phyloP scores from a whole-genome alignment of 1,284 basidiomycete species.

The Pterulicium gracile region DNA sequence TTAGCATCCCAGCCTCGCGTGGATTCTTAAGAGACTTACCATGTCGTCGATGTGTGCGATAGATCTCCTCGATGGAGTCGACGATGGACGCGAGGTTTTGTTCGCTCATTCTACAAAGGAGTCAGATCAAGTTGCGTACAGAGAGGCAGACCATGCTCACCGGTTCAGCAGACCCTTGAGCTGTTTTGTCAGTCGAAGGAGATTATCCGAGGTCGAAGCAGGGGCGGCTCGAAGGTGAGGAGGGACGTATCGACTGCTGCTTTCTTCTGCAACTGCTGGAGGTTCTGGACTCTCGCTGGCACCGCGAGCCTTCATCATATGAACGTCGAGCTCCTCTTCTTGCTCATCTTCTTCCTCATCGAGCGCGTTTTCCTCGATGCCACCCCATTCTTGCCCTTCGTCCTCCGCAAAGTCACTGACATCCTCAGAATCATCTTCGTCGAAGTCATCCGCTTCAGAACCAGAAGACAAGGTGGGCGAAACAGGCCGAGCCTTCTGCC shows the following conservation, averaged over 20 bases:
- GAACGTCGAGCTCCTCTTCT: conserved; percentile 8
- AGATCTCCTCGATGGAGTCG: conserved; percentile 68
- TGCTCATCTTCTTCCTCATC: conserved; percentile 17
- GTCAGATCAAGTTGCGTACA: conserved; percentile 11
- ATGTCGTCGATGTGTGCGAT: conserved; percentile 71
- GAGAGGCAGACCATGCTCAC: no score
- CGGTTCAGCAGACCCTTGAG: conserved; percentile 86
- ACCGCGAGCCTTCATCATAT: neutral
- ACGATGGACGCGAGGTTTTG: conserved; percentile 82
- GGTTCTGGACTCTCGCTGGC: conserved; percentile 10
- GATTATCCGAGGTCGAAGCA: conserved; percentile 24
- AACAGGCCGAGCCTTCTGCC: conserved; percentile 5
- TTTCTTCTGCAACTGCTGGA: conserved; percentile 9
- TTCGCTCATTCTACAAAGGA: conserved; percentile 66
- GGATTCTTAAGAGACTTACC: conserved; percentile 43
- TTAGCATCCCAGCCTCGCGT: neutral
- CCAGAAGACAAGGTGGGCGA: conserved; percentile 24
- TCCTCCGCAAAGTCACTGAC: conserved; percentile 14
- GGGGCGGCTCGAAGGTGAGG: conserved; percentile 47
- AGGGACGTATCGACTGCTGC: conserved; percentile 44
- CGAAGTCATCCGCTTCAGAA: conserved; percentile 20
- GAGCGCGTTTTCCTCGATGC: conserved; percentile 13
- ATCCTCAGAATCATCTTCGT: conserved; percentile 9
- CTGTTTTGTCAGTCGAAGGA: conserved; percentile 64
- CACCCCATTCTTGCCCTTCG: conserved; percentile 16